Evolutionary conservation across 768 basidiomycete genomes (phyloP).

Genomic region (Xerocomellus intermedius): DNA sequence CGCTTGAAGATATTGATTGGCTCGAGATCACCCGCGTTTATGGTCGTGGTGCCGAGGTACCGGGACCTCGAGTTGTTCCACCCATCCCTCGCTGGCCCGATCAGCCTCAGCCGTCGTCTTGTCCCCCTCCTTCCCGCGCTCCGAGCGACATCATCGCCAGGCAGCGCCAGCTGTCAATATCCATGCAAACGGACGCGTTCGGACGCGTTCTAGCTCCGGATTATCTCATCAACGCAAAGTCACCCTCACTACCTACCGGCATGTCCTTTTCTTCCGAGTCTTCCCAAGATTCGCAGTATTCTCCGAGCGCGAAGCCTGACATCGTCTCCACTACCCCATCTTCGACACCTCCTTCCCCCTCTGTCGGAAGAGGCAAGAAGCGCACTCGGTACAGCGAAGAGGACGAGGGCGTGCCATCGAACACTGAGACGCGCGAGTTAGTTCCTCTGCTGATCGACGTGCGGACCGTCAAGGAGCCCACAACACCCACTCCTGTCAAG

Average conservation of each 20-base stretch:
- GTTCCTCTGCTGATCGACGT: background rate
- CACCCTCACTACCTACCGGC: background rate
- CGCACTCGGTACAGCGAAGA: conserved; percentile 13
- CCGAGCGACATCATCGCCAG: conserved; percentile 7
- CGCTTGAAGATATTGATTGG: conserved; percentile 8
- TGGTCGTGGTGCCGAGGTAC: conserved; percentile 14
- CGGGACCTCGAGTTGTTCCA: background rate
- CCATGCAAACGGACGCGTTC: conserved; percentile 10
- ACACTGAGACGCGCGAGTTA: background rate
- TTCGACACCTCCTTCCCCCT: conserved; percentile 11
- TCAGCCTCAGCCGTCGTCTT: background rate
- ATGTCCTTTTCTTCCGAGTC: background rate
- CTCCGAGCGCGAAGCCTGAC: background rate
- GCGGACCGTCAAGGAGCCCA: background rate
- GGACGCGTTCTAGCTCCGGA: conserved; percentile 8
- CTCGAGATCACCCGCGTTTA: conserved; percentile 1
- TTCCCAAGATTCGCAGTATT: background rate
- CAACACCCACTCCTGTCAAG: background rate
- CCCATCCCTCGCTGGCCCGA: conserved; percentile 14
- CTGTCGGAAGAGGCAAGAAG: conserved; percentile 13
- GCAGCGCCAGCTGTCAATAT: conserved; percentile 3
- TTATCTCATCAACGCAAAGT: background rate
- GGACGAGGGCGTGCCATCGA: background rate
- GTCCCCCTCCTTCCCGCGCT: background rate
- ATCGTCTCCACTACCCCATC: background rate